Conservation (phyloP, 345 rosid species). For the Hibiscus trionum region DNA sequence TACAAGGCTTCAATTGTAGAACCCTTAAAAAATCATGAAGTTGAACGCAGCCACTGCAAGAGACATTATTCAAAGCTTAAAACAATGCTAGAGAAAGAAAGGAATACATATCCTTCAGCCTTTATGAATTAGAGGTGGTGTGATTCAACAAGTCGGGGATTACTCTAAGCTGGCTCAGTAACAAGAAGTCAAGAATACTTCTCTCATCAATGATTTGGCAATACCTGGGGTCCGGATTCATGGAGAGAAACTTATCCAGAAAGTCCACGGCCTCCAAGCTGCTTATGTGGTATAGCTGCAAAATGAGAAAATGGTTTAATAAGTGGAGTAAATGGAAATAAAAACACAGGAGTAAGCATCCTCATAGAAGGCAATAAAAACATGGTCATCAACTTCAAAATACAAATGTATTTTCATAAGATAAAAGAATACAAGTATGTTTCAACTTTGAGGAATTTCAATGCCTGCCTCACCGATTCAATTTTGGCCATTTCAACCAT, state of each 20-base stretch:
- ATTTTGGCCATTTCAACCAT: slow-evolving; percentile 96
- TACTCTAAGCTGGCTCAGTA: not conserved
- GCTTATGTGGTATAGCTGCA: slow-evolving; percentile 68
- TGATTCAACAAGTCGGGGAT: not conserved
- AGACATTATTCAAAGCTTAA: slow-evolving; percentile 4
- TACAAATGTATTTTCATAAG: not conserved
- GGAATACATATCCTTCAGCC: slow-evolving; percentile 1
- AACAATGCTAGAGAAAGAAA: not conserved
- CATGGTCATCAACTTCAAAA: not conserved
- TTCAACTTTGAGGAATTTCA: slow-evolving; percentile 13
- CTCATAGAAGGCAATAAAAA: not conserved
- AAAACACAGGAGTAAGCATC: not conserved
- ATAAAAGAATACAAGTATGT: not conserved
- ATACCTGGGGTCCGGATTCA: slow-evolving; percentile 87
- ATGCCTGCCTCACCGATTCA: slow-evolving; percentile 54
- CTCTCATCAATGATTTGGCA: slow-evolving; percentile 7
- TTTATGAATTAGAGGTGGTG: not conserved
- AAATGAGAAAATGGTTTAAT: slow-evolving; percentile 16
- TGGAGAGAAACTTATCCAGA: slow-evolving; percentile 68
- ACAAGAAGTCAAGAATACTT: not conserved
- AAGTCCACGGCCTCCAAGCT: slow-evolving; percentile 70
- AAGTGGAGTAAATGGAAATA: not conserved
- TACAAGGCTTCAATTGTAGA: slow-evolving; percentile 50
- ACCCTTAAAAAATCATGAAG: slow-evolving; percentile 48
- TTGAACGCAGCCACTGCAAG: slow-evolving; percentile 71